Percentiles rank a stretch among this genome's conserved stretches.
These are phyloP conservation scores for Lipomyces sp. DNA, from an alignment of 805 yeast genomes.

Conservation along the genomic window DNA sequence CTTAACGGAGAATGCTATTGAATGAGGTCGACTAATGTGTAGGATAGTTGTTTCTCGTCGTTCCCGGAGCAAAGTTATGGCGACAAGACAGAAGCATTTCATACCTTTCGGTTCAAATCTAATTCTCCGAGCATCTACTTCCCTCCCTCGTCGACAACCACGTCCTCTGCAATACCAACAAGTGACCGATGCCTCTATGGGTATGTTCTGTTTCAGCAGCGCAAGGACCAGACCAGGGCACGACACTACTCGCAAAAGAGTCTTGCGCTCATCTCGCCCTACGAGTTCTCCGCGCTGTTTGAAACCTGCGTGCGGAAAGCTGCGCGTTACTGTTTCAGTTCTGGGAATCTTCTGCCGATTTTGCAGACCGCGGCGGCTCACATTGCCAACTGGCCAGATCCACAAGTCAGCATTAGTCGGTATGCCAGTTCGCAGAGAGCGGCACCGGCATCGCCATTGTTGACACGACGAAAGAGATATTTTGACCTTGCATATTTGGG, in stretches of 20 bases:
- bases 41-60: conserved; percentile 22
- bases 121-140: conserved; percentile 7
- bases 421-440: background rate
- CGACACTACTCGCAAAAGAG: conserved; percentile 21
- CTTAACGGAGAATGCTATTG: background rate
- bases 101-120: conserved; percentile 21
- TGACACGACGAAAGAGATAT: conserved; percentile 3
- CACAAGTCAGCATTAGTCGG: conserved; percentile 9
- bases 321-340: conserved; percentile 5
- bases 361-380: conserved; percentile 24
- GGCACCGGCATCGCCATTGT: background rate
- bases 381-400: conserved; percentile 27
- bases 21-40: background rate
- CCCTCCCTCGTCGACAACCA: conserved; percentile 12
- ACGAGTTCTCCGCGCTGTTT: conserved; percentile 22
- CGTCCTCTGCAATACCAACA: conserved; percentile 4
- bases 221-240: conserved; percentile 12
- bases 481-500: conserved; percentile 25
- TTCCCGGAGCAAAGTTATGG: conserved; percentile 28
- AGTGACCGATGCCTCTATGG: conserved; percentile 16
- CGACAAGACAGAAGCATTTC: conserved; percentile 19
- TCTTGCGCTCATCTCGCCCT: conserved; percentile 17
- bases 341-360: conserved; percentile 5
- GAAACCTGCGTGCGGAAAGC: conserved; percentile 19
- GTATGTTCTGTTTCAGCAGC: conserved; percentile 23